Conservation (phyloP, 352 stramenopile species). For the Blastocystis sp. region DNA sequence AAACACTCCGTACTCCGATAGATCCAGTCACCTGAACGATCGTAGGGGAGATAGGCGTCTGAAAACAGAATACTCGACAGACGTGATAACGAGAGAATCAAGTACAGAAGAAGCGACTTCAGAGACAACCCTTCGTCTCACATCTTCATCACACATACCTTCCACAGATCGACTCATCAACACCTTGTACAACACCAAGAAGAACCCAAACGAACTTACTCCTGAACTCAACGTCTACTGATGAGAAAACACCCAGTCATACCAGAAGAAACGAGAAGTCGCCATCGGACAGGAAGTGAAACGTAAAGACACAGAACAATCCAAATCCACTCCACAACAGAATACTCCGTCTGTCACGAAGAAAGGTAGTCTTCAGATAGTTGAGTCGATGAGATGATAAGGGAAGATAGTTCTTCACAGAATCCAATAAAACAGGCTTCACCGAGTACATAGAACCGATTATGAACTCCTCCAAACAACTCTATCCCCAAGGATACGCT, state of each 20-base stretch:
- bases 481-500: background rate
- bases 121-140: background rate
- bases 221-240: constrained; percentile 5
- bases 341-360: background rate
- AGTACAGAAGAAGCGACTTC: background rate
- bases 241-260: background rate
- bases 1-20: background rate
- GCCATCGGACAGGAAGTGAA: background rate
- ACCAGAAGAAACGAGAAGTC: constrained; percentile 31
- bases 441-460: background rate
- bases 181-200: constrained; percentile 5
- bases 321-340: background rate
- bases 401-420: background rate
- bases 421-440: background rate
- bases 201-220: background rate
- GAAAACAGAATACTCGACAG: background rate
- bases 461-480: background rate
- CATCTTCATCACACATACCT: background rate
- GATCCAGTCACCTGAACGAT: constrained; percentile 9
- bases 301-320: background rate
- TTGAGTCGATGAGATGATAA: background rate
- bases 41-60: background rate
- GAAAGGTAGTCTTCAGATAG: background rate
- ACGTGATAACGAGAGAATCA: background rate
- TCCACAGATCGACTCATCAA: background rate